Conservation (phyloP, 345 rosid species). For the Ceriops tagal region DNA sequence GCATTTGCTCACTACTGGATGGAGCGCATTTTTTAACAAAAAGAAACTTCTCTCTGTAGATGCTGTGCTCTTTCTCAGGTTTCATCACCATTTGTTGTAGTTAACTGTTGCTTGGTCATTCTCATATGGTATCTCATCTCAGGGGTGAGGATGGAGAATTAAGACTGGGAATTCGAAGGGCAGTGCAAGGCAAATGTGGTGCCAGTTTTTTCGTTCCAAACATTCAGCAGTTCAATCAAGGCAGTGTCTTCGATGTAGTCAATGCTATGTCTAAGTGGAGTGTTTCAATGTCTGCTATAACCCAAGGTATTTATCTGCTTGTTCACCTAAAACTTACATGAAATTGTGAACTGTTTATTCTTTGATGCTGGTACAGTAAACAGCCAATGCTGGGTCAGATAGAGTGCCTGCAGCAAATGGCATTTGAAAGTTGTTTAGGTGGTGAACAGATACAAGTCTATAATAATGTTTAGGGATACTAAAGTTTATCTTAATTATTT, state of each 20-base stretch:
- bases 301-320: conserved; percentile 59
- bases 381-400: neutral
- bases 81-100: neutral
- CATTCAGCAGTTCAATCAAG: conserved; percentile 52
- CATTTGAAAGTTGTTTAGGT: too few species aligned
- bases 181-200: conserved; percentile 61
- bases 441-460: too few species aligned
- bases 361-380: neutral
- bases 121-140: conserved; percentile 17
- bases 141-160: conserved; percentile 96
- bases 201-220: conserved; percentile 41
- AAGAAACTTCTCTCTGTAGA: conserved; percentile 98
- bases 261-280: conserved; percentile 59
- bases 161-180: conserved; percentile 93
- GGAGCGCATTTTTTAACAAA: conserved; percentile 98
- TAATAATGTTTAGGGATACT: too few species aligned
- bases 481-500: too few species aligned
- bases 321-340: neutral
- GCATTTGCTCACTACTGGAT: conserved; percentile 99
- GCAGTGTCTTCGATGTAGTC: conserved; percentile 55
- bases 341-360: neutral
- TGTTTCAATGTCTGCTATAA: conserved; percentile 73
- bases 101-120: neutral
- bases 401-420: neutral
- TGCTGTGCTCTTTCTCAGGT: conserved; percentile 98